These are phyloP conservation scores for Dinochytrium kinnereticum DNA, from an alignment of 371 early-diverging fungal species.

Conservation along the genomic window DNA sequence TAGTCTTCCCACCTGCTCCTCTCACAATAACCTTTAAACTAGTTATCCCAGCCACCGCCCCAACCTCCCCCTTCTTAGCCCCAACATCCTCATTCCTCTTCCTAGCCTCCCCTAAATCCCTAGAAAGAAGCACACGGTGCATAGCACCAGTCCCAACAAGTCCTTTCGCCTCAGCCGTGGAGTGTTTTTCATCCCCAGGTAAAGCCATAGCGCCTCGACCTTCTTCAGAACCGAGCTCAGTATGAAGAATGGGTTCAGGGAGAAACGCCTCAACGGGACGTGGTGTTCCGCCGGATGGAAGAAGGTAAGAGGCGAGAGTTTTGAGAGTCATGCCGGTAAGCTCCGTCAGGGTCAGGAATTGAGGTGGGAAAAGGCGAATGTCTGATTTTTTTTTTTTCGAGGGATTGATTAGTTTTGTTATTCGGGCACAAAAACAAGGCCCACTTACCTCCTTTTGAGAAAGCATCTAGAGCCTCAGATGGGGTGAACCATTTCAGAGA, in stretches of 20 bases:
- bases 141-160: neutral
- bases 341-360: slow-evolving; percentile 29
- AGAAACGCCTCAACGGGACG: slow-evolving; percentile 3
- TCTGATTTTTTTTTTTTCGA: neutral
- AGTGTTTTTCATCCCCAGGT: slow-evolving; percentile 24
- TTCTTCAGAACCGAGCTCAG: neutral
- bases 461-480: slow-evolving; percentile 59
- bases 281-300: neutral
- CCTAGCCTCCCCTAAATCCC: neutral
- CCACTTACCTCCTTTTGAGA: neutral
- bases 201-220: slow-evolving; percentile 9
- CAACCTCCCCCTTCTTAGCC: neutral
- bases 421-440: neutral
- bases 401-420: neutral
- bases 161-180: neutral
- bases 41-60: neutral
- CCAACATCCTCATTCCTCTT: neutral
- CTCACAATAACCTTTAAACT: neutral
- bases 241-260: slow-evolving; percentile 4
- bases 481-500: slow-evolving; percentile 74
- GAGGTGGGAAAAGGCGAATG: slow-evolving; percentile 33
- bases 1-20: too few species aligned
- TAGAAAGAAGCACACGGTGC: neutral
- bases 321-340: neutral
- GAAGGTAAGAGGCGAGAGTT: neutral